Evolutionary conservation across 2,329 filamentous ascomycete species (phyloP).

Genomic region (Colletotrichum sp.): DNA sequence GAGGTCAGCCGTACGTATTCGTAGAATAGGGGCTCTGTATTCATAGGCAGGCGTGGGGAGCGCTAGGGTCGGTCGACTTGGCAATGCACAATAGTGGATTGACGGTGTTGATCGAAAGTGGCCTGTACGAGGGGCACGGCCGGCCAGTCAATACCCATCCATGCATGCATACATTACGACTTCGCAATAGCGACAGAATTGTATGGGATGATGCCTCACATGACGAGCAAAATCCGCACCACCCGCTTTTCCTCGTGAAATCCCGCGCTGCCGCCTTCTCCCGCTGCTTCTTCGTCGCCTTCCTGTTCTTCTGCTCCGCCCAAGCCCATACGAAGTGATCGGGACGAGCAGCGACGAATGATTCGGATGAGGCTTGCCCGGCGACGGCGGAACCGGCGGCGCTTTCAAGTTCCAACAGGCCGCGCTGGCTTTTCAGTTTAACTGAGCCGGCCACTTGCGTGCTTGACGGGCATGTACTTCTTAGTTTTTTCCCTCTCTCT

Average conservation of each 20-base stretch:
- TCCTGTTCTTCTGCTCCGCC: background rate
- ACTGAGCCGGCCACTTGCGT: background rate
- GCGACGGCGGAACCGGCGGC: background rate
- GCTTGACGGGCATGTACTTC: background rate
- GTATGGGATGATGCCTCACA: conserved; percentile 19
- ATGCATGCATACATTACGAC: conserved; percentile 3
- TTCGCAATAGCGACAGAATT: conserved; percentile 9
- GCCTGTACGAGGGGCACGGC: background rate
- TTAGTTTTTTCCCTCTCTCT: background rate
- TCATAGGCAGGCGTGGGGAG: background rate
- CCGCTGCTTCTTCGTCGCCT: background rate
- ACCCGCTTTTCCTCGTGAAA: conserved; percentile 13
- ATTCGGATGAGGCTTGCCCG: background rate
- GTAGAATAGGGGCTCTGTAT: conserved; percentile 1
- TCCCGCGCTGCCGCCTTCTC: background rate
- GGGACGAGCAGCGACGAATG: background rate
- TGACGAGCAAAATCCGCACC: conserved; percentile 18
- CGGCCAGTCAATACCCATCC: background rate
- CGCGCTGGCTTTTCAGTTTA: background rate
- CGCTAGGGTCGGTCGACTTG: conserved; percentile 4
- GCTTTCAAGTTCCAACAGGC: background rate
- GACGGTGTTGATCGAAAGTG: conserved; percentile 2
- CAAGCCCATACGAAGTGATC: background rate
- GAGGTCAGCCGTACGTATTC: background rate
- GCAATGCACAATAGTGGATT: conserved; percentile 9